phyloP scores from a whole-genome alignment of 768 basidiomycete species.

The Podaxis sp. region DNA sequence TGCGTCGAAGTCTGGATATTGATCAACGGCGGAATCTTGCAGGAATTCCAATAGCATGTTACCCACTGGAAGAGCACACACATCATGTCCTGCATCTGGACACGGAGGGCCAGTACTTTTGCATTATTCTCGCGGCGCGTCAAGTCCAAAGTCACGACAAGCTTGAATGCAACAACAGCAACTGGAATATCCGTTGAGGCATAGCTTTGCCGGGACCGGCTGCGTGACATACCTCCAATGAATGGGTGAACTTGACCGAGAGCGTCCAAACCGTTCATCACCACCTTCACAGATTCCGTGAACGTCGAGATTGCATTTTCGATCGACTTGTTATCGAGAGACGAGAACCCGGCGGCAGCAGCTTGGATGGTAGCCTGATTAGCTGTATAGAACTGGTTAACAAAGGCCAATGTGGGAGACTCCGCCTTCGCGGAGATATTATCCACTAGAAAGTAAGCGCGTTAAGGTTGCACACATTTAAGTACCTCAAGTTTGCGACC shows the following conservation, averaged over 20 bases:
- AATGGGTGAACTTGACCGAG: constrained; percentile 37
- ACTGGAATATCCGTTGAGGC: constrained; percentile 24
- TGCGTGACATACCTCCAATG: constrained; percentile 29
- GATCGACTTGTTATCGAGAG: constrained; percentile 5
- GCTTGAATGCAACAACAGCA: constrained; percentile 49
- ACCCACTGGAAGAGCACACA: constrained; percentile 43
- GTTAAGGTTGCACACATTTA: no score
- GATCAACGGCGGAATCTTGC: background rate
- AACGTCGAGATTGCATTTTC: constrained; percentile 10
- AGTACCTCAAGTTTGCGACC: background rate
- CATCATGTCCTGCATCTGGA: constrained; percentile 55
- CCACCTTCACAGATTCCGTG: constrained; percentile 19
- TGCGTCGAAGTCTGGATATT: constrained; percentile 28
- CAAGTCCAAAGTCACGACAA: constrained; percentile 47
- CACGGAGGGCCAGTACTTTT: constrained; percentile 43
- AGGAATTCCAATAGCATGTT: background rate
- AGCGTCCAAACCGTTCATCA: constrained; percentile 32
- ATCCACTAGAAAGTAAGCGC: background rate
- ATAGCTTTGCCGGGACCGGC: background rate
- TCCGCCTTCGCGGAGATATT: background rate
- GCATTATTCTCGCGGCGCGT: constrained; percentile 53
- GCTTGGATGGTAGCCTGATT: constrained; percentile 1
- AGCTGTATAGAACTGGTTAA: constrained; percentile 1
- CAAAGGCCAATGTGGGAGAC: background rate
- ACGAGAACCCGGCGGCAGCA: constrained; percentile 3